Conservation (phyloP, 352 stramenopile genomes). For the Globisporangium cylindrosporum region DNA sequence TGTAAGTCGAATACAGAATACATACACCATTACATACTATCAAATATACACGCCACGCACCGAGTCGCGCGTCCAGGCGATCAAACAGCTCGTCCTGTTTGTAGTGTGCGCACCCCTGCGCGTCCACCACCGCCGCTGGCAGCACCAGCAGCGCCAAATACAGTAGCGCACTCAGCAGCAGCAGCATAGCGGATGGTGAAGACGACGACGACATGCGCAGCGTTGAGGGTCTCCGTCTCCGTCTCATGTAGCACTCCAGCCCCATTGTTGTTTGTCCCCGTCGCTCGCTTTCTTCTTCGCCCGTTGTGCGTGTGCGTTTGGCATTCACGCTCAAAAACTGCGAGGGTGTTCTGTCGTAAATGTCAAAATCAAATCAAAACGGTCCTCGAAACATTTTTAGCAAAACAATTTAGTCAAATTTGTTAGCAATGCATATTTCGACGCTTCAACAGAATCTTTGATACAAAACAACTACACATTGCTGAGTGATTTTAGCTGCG, state of each 20-base stretch:
- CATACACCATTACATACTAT: background rate
- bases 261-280: background rate
- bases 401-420: background rate
- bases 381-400: background rate
- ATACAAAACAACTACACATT: too few species aligned
- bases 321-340: background rate
- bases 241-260: background rate
- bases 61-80: conserved; percentile 39
- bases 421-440: background rate
- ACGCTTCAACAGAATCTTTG: background rate
- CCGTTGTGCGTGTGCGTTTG: background rate
- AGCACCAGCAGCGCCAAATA: conserved; percentile 8
- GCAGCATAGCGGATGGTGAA: background rate
- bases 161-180: background rate
- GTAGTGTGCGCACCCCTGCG: conserved; percentile 33
- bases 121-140: conserved; percentile 12
- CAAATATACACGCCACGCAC: conserved; percentile 14
- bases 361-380: background rate
- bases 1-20: background rate
- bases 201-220: background rate
- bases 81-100: conserved; percentile 39
- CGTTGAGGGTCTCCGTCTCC: background rate
- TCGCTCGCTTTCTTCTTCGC: background rate
- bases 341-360: background rate
- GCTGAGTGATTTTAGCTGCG: too few species aligned